Base-by-base conservation (phyloP, 179 eudicot genomes). In the Beta corolliflora region DNA sequence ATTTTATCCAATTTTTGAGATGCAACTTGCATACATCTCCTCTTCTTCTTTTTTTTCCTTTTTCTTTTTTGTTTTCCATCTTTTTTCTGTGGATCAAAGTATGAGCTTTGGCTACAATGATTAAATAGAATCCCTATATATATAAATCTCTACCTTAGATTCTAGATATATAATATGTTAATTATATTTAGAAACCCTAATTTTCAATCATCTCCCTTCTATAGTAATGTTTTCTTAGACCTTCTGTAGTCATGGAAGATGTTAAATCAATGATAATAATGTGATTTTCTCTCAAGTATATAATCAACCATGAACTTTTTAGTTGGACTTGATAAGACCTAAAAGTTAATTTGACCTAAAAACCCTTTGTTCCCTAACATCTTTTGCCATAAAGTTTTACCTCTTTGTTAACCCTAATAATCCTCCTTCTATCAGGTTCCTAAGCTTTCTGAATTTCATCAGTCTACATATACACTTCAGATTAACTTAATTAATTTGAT, bases 171-270 rank as follows among this genome's bases (percentile, higher is more conserved):
- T 77, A 81, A 29, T 70, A 65, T 83, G 86, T 83, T 80, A 14
- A 76, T 76, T 76, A 21, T 50, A 61, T 76, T 69, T 60, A 36
- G 78, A 85, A 85, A 85, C 87, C 87, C 87, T 85, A 85, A 76
- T 85, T 79, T 79, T 64, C 46, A n/a, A 56, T 82, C 64, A 75
- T 61, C 19, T 75, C 59, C 69, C 54, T 82, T 59, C 63, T 25
- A 23, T 45, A 78, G 75, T 46, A 31, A 56, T 75, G 77, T 36
- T 81, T 78, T 78, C n/a, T 53, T 29, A 11, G 31, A 76, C 14
- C 45, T 53, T 73, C 2, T 25, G 70, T 71, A 78, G 75, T 66
- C 45, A 75, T 75, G 77, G 52, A 75, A 75, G 77, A 65, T 25
- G 63, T 53, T 56, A 82, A 55, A 65, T 45, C 71, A 73, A 72